Percentiles rank a stretch among this genome's conserved stretches.
Evolutionary conservation across 2,329 filamentous ascomycete genomes (phyloP).

Genomic region (Colletotrichum trifolii): DNA sequence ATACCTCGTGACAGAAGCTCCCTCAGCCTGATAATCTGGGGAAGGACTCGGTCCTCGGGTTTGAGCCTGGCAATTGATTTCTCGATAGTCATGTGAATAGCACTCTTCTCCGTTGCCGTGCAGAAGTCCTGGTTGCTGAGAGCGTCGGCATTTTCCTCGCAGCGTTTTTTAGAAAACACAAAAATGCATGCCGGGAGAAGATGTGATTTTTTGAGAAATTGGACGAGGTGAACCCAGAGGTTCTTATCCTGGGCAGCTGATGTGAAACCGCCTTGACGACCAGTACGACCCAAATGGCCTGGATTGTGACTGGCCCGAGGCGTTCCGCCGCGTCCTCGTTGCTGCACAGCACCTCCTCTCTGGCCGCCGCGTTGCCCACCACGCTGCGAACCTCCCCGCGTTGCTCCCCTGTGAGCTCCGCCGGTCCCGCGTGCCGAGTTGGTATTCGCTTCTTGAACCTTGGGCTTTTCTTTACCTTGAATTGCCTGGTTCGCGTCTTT

Average conservation of each 20-base stretch:
- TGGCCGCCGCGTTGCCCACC: conserved; percentile 60
- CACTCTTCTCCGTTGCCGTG: conserved; percentile 92
- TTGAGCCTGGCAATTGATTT: conserved; percentile 93
- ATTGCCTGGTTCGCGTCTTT: conserved; percentile 89
- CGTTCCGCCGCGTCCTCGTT: conserved; percentile 67
- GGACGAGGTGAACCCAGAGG: conserved; percentile 95
- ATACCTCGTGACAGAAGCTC: conserved; percentile 90
- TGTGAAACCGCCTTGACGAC: conserved; percentile 85
- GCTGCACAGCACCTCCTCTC: conserved; percentile 63
- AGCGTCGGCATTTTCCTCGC: conserved; percentile 96
- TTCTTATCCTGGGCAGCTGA: conserved; percentile 95
- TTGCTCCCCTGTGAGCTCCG: conserved; percentile 49
- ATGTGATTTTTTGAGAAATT: conserved; percentile 87
- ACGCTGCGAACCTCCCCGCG: conserved; percentile 49
- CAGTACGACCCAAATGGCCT: conserved; percentile 91
- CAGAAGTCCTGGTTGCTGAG: conserved; percentile 96
- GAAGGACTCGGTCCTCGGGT: conserved; percentile 87
- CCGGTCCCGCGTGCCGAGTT: conserved; percentile 48
- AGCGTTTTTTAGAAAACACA: conserved; percentile 97
- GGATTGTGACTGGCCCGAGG: conserved; percentile 70
- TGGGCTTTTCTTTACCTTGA: conserved; percentile 83
- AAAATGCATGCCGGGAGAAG: conserved; percentile 96
- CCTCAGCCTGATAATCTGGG: conserved; percentile 88
- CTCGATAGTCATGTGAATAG: conserved; percentile 97
- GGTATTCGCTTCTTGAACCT: conserved; percentile 53